Percentiles rank a stretch among this genome's conserved stretches.
These are phyloP conservation scores for Xylaria sp. DNA, from an alignment of 2,329 filamentous ascomycete species.

Conservation along the genomic window DNA sequence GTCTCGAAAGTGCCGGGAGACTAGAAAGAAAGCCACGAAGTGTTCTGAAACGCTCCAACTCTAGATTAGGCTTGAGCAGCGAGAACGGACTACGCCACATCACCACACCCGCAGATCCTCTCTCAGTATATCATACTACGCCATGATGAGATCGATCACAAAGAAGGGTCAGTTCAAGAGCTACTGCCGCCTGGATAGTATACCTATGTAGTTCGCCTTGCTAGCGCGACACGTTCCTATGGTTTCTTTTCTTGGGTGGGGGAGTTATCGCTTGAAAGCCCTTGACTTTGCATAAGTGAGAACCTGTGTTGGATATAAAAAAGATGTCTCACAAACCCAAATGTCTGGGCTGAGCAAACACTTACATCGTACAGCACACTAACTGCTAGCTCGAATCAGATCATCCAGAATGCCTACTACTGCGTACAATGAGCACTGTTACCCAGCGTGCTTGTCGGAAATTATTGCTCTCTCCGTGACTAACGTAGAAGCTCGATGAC, in stretches of 20 bases:
- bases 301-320: background rate
- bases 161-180: background rate
- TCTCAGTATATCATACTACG: background rate
- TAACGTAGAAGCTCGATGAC: background rate
- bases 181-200: background rate
- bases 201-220: background rate
- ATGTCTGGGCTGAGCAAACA: background rate
- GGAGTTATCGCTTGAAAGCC: background rate
- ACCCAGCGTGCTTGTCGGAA: background rate
- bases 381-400: background rate
- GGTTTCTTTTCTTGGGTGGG: background rate
- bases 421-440: background rate
- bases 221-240: constrained; percentile 2
- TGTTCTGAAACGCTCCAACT: constrained; percentile 19
- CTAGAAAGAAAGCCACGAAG: constrained; percentile 1
- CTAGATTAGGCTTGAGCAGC: background rate
- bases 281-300: background rate
- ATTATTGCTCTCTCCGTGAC: background rate
- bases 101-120: background rate
- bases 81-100: background rate
- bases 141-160: background rate
- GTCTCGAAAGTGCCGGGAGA: constrained; percentile 1
- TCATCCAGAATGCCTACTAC: background rate
- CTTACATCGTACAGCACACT: background rate
- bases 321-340: background rate